These are phyloP conservation scores for Candida tropicalis DNA, from an alignment of 1,139 yeast genomes.

Conservation along the genomic window DNA sequence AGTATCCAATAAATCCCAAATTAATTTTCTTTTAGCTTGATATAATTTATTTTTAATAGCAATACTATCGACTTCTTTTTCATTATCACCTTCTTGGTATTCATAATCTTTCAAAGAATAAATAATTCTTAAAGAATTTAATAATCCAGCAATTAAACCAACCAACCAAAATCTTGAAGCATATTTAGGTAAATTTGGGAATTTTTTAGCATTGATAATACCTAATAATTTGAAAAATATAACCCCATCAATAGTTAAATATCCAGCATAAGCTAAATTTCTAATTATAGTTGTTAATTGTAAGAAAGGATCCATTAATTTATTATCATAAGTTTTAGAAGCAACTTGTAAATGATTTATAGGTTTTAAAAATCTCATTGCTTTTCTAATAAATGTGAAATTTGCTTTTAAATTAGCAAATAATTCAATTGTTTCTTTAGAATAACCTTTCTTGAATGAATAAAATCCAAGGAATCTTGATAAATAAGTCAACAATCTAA, in stretches of 20 bases:
- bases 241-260: constrained; percentile 73
- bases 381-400: constrained; percentile 75
- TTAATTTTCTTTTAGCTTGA: constrained; percentile 61
- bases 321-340: constrained; percentile 68
- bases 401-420: constrained; percentile 58
- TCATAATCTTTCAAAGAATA: constrained; percentile 20
- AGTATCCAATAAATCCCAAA: constrained; percentile 80
- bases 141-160: constrained; percentile 66
- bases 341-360: constrained; percentile 73
- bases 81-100: constrained; percentile 23
- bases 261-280: constrained; percentile 75
- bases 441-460: constrained; percentile 61
- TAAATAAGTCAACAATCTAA: constrained; percentile 81
- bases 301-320: constrained; percentile 66
- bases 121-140: constrained; percentile 53
- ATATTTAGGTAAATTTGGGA: constrained; percentile 41
- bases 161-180: constrained; percentile 76
- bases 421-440: constrained; percentile 50
- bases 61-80: constrained; percentile 22
- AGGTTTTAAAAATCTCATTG: constrained; percentile 85
- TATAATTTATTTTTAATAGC: constrained; percentile 36
- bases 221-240: constrained; percentile 66
- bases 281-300: constrained; percentile 62
- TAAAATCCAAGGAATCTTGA: constrained; percentile 71
- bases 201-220: constrained; percentile 35